Evolutionary conservation across 345 rosid species (phyloP).

Genomic region (Garcia nutans): DNA sequence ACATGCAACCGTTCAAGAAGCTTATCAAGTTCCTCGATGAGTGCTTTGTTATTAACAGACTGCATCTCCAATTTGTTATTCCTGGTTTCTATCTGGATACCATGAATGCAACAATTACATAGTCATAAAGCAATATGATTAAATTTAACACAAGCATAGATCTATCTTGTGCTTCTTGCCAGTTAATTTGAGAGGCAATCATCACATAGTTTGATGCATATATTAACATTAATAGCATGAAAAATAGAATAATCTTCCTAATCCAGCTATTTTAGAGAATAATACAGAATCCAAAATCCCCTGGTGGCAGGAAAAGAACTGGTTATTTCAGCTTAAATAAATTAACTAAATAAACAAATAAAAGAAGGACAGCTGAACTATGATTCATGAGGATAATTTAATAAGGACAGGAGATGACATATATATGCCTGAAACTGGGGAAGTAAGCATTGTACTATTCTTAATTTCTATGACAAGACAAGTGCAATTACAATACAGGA

Average conservation of each 20-base stretch:
- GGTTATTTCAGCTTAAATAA: neutral
- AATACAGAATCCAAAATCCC: neutral
- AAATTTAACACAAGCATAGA: constrained; percentile 8
- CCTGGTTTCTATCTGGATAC: constrained; percentile 86
- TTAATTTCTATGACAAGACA: neutral
- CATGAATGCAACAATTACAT: constrained; percentile 15
- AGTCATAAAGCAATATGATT: constrained; percentile 7
- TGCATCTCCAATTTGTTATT: constrained; percentile 97
- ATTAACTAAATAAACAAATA: neutral
- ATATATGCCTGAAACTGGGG: neutral
- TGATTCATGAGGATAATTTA: neutral
- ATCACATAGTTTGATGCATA: neutral
- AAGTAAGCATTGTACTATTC: neutral
- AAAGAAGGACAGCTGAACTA: neutral
- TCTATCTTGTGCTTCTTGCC: neutral
- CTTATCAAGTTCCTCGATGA: constrained; percentile 92
- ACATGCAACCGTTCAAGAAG: constrained; percentile 74
- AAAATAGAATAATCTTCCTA: neutral
- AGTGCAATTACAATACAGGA: constrained; percentile 4
- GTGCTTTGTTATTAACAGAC: constrained; percentile 86
- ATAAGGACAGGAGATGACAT: neutral
- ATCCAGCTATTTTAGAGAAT: neutral
- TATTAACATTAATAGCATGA: neutral
- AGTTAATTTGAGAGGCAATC: constrained; percentile 11
- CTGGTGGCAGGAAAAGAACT: neutral